phyloP scores from a whole-genome alignment of 306 rosid species.

The Quercus ilex region DNA sequence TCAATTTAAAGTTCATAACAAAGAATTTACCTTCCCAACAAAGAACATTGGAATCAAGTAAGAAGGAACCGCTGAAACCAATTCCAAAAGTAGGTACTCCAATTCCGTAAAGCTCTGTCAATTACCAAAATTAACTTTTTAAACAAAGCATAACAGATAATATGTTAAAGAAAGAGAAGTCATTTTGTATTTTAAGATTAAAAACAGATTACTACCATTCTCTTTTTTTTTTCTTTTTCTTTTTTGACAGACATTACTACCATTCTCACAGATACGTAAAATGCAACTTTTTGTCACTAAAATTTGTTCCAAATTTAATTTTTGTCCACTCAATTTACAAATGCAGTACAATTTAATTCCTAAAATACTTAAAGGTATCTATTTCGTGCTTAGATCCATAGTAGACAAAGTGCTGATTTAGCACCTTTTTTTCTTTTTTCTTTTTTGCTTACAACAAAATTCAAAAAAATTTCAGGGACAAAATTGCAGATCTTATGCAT shows the following conservation, averaged over 20 bases:
- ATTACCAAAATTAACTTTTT: conserved; percentile 1
- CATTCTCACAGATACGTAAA: background rate
- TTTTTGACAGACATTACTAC: background rate
- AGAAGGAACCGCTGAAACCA: conserved; percentile 84
- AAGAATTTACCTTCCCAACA: conserved; percentile 65
- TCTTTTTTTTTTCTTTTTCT: too few species aligned
- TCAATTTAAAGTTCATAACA: background rate
- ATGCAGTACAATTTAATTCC: too few species aligned
- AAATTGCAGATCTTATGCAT: too few species aligned
- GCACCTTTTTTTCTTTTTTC: too few species aligned
- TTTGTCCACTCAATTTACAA: too few species aligned
- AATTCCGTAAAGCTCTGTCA: conserved; percentile 73
- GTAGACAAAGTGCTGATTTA: too few species aligned
- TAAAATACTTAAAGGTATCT: too few species aligned
- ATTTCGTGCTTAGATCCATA: too few species aligned
- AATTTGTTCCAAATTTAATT: too few species aligned
- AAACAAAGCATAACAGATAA: background rate
- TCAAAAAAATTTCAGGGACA: too few species aligned
- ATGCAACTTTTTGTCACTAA: background rate
- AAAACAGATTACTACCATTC: background rate
- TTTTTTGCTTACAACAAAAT: too few species aligned
- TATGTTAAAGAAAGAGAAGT: background rate
- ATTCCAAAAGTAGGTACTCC: conserved; percentile 85
- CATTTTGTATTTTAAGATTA: background rate
- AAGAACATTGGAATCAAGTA: conserved; percentile 70